Conservation (phyloP, 2,329 filamentous ascomycete genomes). For the Ophiocordyceps camponoti-leonardi region DNA sequence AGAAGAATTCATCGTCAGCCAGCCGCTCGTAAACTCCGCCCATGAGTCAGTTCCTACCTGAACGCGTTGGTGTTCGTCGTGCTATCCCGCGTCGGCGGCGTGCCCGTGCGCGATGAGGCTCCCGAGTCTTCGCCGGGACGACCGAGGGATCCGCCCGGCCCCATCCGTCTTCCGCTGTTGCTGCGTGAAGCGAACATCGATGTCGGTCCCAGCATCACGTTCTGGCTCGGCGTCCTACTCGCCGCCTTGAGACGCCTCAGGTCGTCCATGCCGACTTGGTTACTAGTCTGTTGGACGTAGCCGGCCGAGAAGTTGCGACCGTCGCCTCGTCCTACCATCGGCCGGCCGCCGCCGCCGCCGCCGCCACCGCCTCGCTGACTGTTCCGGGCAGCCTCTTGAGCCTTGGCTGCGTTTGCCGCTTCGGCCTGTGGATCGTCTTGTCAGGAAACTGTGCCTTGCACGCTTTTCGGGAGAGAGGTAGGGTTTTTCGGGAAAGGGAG, state of each 20-base stretch:
- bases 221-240: slow-evolving; percentile 42
- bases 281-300: slow-evolving; percentile 58
- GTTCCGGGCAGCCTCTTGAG: slow-evolving; percentile 49
- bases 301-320: slow-evolving; percentile 64
- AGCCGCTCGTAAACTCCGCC: neutral
- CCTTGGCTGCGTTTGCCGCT: slow-evolving; percentile 64
- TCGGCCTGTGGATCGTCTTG: slow-evolving; percentile 29
- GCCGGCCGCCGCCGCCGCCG: slow-evolving; percentile 40
- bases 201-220: slow-evolving; percentile 58
- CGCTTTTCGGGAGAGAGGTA: too few species aligned
- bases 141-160: slow-evolving; percentile 54
- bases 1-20: neutral
- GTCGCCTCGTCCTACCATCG: slow-evolving; percentile 67
- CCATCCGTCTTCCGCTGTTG: slow-evolving; percentile 72
- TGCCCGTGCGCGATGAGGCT: slow-evolving; percentile 76
- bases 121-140: slow-evolving; percentile 71
- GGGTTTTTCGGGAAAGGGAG: too few species aligned
- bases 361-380: slow-evolving; percentile 42
- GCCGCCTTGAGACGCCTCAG: slow-evolving; percentile 62
- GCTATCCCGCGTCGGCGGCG: slow-evolving; percentile 47
- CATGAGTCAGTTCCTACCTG: slow-evolving; percentile 43
- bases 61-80: slow-evolving; percentile 75
- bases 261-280: slow-evolving; percentile 83
- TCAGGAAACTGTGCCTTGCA: slow-evolving; percentile 7
- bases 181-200: slow-evolving; percentile 81